A percentile compares a stretch with the other conserved stretches of the same genome.
Conservation (phyloP, 768 basidiomycete species). For the Auricularia sp. region DNA sequence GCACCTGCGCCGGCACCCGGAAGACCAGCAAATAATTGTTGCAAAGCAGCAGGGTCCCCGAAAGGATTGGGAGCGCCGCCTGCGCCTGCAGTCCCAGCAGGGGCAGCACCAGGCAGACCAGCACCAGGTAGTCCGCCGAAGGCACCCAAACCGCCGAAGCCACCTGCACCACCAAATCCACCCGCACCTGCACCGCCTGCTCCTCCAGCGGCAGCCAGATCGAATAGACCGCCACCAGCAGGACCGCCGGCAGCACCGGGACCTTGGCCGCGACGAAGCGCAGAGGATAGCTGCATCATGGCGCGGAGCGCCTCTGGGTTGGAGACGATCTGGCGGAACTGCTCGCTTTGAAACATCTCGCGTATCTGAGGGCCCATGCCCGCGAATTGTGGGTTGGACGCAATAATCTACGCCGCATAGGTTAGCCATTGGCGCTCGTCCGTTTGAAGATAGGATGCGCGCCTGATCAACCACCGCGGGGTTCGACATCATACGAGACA, state of each 20-base stretch:
- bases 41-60: conserved; percentile 37
- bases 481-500: conserved; percentile 78
- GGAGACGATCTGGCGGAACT: conserved; percentile 71
- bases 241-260: conserved; percentile 13
- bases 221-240: conserved; percentile 12
- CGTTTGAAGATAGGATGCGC: neutral
- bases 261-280: conserved; percentile 31
- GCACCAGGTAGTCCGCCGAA: conserved; percentile 3
- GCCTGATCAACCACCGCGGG: conserved; percentile 77
- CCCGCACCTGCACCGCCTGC: conserved; percentile 18
- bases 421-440: neutral
- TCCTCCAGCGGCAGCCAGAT: conserved; percentile 14
- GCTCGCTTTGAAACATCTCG: conserved; percentile 64
- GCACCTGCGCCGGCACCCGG: conserved; percentile 8
- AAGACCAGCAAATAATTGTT: conserved; percentile 28
- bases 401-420: conserved; percentile 39
- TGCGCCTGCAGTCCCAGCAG: conserved; percentile 13
- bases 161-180: conserved; percentile 12
- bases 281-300: conserved; percentile 65
- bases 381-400: conserved; percentile 67
- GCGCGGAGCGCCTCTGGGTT: conserved; percentile 68
- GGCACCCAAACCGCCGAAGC: conserved; percentile 8
- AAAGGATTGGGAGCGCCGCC: conserved; percentile 15
- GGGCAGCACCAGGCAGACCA: conserved; percentile 13
- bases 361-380: conserved; percentile 74